Evolutionary conservation across 2,329 filamentous ascomycete genomes (phyloP), one percentile per base, ranked within the genome.

Genomic region (Aspergillus fructus): DNA sequence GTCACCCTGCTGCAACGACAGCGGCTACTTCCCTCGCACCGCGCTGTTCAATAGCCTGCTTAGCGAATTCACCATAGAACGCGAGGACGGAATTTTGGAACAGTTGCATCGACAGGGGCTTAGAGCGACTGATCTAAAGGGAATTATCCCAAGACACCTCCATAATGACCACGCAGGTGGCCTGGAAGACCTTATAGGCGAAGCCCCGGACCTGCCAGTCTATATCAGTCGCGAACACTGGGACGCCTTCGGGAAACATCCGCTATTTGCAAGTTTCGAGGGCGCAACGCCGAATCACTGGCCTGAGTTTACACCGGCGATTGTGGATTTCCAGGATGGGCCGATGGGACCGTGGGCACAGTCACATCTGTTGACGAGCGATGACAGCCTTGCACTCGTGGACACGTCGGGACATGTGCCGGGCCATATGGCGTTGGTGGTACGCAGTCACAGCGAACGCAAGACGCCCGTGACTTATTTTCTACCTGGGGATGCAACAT

Each of bases 211-310:
- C 13, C n/a, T 51, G 5, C 49, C 37, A 4, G 17, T 51, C 8
- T 51, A 51, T 24, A 33, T 51, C 23, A 51, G 49, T n/a, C 21
- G 37, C 23, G 37, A 51, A n/a, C 49, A 51, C 37, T 51, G 49
- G 49, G 24, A 51, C 17, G 37, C 23, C 3, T 43, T 51, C 24
- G 49, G 49, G 8, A 19, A 41, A n/a, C 49, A 42, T 13, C 49
- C 49, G 4, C 24, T 33, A 3, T 42, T 11, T 17, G 49, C 49
- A 12, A 51, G 37, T 5, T 27, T 51, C 37, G 49, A 51, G 34
- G 49, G 49, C n/a, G 37, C 21, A 13, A 43, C 39, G 4, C 49
- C 37, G 21, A 42, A 42, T 7, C 49, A 43, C 23, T 51, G 49
- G 49, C 49, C 49, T 4, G 21, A n/a, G 2, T 51, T 51, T 19